These are phyloP conservation scores for Dothideomycetes sp. DNA, from an alignment of 2,329 filamentous ascomycete genomes.

Conservation along the genomic window DNA sequence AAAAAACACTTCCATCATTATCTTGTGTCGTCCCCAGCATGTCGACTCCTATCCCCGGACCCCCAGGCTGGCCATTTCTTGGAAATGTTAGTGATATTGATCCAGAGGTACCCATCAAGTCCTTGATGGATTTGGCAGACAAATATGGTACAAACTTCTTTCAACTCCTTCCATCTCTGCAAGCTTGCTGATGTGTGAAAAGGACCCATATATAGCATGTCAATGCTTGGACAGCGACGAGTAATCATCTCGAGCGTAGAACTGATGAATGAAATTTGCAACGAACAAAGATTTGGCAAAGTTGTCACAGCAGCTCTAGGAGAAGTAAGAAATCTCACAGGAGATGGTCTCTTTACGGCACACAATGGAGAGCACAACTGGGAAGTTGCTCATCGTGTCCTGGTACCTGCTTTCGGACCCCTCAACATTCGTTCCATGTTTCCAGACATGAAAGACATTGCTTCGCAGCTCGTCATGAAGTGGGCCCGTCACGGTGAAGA, in stretches of 20 bases:
- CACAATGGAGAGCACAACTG: conserved; percentile 31
- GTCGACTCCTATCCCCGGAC: conserved; percentile 50
- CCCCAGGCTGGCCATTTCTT: conserved; percentile 54
- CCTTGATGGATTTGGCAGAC: conserved; percentile 44
- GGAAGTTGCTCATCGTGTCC: conserved; percentile 32
- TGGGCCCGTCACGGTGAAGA: conserved; percentile 37
- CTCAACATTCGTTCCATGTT: conserved; percentile 37
- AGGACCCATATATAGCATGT: conserved; percentile 17
- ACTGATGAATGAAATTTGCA: conserved; percentile 32
- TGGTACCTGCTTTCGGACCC: conserved; percentile 41
- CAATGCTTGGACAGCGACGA: conserved; percentile 14
- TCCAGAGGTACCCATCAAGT: conserved; percentile 43
- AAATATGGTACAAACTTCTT: conserved; percentile 15
- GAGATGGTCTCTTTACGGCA: conserved; percentile 34
- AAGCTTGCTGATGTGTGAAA: not conserved
- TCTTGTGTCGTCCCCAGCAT: conserved; percentile 13
- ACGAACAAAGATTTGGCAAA: conserved; percentile 48
- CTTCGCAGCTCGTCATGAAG: conserved; percentile 26
- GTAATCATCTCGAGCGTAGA: conserved; percentile 19
- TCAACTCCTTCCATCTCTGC: not conserved
- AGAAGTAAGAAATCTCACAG: conserved; percentile 49
- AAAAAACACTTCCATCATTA: not conserved
- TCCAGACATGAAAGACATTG: conserved; percentile 29
- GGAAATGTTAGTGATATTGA: conserved; percentile 59
- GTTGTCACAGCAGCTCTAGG: conserved; percentile 41